phyloP scores from a whole-genome alignment of 306 rosid species.

The Trifolium dubium region DNA sequence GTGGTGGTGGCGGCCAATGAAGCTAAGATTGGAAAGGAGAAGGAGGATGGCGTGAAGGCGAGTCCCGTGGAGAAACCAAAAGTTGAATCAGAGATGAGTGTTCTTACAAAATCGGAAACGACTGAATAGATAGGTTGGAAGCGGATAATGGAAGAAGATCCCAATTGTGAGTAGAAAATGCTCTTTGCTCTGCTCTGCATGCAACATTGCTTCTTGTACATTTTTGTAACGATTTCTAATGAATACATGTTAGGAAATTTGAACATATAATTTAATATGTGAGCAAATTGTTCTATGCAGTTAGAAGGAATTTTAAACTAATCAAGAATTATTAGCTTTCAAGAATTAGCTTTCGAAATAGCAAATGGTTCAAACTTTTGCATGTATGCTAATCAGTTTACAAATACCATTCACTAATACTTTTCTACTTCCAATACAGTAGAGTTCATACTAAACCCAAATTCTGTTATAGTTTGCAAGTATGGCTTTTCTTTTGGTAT shows the following conservation, averaged over 20 bases:
- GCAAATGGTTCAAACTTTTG: not conserved
- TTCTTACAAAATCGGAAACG: constrained; percentile 52
- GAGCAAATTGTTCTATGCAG: not conserved
- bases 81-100: constrained; percentile 53
- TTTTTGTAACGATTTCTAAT: not conserved
- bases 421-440: not conserved
- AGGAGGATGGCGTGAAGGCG: constrained; percentile 45
- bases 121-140: constrained; percentile 86
- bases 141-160: constrained; percentile 87
- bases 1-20: not conserved
- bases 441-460: constrained; percentile 4
- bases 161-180: constrained; percentile 65
- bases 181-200: constrained; percentile 41
- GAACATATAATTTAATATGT: not conserved
- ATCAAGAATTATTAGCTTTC: not conserved
- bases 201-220: constrained; percentile 26
- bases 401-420: not conserved
- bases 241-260: not conserved
- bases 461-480: not conserved
- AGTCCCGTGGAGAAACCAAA: constrained; percentile 54
- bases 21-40: constrained; percentile 12
- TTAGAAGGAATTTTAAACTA: not conserved
- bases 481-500: constrained; percentile 5
- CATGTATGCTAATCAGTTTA: not conserved
- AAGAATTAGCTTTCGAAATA: not conserved